Percentiles rank a stretch among this genome's conserved stretches.
Evolutionary conservation across 352 stramenopile genomes (phyloP).

Genomic region (Phytopythium vexans): DNA sequence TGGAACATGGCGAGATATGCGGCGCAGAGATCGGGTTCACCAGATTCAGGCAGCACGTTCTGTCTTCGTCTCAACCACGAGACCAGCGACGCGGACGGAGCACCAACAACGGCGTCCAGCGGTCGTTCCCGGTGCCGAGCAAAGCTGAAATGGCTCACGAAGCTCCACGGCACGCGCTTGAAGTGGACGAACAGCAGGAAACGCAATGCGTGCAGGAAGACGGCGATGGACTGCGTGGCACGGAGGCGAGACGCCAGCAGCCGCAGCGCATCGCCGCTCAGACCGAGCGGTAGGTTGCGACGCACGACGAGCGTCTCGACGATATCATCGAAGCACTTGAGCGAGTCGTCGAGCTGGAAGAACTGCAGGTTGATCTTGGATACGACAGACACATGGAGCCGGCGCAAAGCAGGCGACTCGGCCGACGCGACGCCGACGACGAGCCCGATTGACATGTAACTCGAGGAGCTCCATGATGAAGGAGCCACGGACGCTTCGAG

Average conservation of each 20-base stretch:
- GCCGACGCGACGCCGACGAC: conserved; percentile 68
- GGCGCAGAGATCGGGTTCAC: neutral
- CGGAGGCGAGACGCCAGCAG: conserved; percentile 44
- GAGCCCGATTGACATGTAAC: conserved; percentile 39
- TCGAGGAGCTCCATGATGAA: neutral
- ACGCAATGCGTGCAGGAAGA: conserved; percentile 59
- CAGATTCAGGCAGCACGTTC: too few species aligned
- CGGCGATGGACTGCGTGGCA: conserved; percentile 59
- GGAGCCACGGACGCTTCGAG: conserved; percentile 7
- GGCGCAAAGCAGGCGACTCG: conserved; percentile 59
- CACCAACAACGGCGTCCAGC: neutral
- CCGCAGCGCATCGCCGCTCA: conserved; percentile 46
- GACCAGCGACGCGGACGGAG: too few species aligned
- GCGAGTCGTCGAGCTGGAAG: conserved; percentile 73
- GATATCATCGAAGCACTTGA: conserved; percentile 73
- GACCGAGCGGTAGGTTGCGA: conserved; percentile 47
- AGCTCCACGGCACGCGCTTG: conserved; percentile 45
- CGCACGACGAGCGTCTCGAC: conserved; percentile 69
- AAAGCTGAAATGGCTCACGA: conserved; percentile 46
- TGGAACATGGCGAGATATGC: neutral
- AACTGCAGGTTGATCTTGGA: conserved; percentile 69
- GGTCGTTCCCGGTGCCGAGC: conserved; percentile 21
- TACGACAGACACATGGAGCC: conserved; percentile 53
- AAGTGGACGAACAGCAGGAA: conserved; percentile 70
- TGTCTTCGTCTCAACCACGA: too few species aligned